Base-by-base conservation (phyloP, 345 rosid genomes). In the Boechera stricta region DNA sequence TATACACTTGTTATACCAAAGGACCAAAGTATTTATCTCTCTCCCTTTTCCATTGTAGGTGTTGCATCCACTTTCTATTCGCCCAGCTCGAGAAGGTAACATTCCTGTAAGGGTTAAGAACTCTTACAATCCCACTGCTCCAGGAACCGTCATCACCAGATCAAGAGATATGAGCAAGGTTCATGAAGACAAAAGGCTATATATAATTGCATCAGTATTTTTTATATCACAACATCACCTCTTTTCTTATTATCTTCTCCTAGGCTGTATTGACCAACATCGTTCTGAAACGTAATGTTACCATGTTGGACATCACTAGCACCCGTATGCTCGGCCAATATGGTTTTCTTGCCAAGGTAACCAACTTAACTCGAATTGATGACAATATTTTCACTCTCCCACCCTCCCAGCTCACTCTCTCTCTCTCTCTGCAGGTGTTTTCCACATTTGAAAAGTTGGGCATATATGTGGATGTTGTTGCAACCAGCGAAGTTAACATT, bases 251-350 rank as follows among this genome's bases (percentile, higher is more conserved):
- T 8, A 21, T 36, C 31, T 26, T 15, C 72, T 73, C 41, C 47
- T 91, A 90, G 98, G 98, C 95, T 8, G 91, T 93, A 10, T 79
- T 93, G 64, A 91, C 97, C 60, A 93, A 95, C 83, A 93, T 93
- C 62, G 98, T 93, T 79, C 79, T 93, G 85, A 93, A 93, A 77
- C 85, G 91, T 75, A 86, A 91, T 78, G 98, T 93, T 33, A 93
- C 98, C 33, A 93, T 91, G 97, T 65, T 93, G 84, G 98, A 93
- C 81, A 91, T 91, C 35, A 94, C 82, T 44, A 93, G 97, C 76
- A 91, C 95, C 32, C 97, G 97, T 67, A 93, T 93, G 98, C 97
- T 93, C 48, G 97, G 98, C 56, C 97, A 91, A 76, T 88, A 64
- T 84, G 98, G 95, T 71, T 93, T 93, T 81, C 97, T 93, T 67